These are phyloP conservation scores for Schizophyllum commune DNA, from an alignment of 1,284 basidiomycete genomes.

Conservation along the genomic window DNA sequence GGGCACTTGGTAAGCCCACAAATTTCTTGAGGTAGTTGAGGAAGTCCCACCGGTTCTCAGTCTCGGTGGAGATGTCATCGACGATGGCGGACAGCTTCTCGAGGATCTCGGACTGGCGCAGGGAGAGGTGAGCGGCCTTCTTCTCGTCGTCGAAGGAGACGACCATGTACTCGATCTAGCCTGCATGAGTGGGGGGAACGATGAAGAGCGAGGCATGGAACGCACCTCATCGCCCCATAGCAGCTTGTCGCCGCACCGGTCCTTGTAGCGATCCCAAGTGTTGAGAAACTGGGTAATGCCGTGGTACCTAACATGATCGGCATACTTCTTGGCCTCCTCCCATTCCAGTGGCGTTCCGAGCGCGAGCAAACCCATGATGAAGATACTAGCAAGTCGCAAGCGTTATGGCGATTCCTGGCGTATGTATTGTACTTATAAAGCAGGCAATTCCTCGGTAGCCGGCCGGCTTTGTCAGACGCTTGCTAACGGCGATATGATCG, in stretches of 20 bases:
- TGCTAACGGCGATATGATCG: background rate
- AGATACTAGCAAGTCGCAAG: background rate
- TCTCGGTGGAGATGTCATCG: conserved; percentile 56
- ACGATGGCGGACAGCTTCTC: conserved; percentile 70
- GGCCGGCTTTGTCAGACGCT: background rate
- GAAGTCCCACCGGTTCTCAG: conserved; percentile 46
- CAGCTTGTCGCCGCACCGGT: conserved; percentile 85
- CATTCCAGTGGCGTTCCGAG: conserved; percentile 93
- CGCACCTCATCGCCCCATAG: conserved; percentile 98
- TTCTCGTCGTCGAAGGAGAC: conserved; percentile 75
- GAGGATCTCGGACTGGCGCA: conserved; percentile 92
- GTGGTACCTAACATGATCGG: conserved; percentile 87
- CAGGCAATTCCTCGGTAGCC: too few relatives aligned
- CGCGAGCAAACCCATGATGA: conserved; percentile 86
- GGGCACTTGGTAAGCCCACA: conserved; percentile 6
- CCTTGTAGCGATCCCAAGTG: conserved; percentile 89
- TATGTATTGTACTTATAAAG: background rate
- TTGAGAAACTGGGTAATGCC: conserved; percentile 95
- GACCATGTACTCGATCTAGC: conserved; percentile 94
- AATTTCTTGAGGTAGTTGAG: conserved; percentile 1
- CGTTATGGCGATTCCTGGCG: background rate
- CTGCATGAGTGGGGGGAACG: conserved; percentile 4
- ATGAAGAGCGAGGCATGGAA: conserved; percentile 8
- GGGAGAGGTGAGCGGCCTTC: conserved; percentile 81
- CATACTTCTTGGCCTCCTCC: conserved; percentile 84